A percentile compares a stretch with the other conserved stretches of the same genome.
phyloP scores from a whole-genome alignment of 2,329 filamentous ascomycete species.

The Aspergillus pseudoviridinutans region DNA sequence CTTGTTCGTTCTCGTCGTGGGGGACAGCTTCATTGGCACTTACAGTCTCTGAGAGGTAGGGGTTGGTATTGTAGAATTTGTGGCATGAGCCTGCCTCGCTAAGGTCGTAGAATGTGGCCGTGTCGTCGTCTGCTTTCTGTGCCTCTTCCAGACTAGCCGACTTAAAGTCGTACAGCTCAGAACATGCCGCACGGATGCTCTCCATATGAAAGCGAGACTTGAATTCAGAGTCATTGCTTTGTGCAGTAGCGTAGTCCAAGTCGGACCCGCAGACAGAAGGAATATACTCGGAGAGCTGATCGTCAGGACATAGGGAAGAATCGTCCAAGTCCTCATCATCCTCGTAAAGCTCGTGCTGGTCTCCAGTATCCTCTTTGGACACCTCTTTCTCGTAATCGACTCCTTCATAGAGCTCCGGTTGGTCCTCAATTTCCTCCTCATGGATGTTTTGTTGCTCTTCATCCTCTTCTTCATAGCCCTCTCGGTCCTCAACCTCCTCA shows the following conservation, averaged over 20 bases:
- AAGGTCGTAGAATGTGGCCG: constrained; percentile 8
- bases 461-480: neutral
- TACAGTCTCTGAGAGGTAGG: neutral
- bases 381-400: neutral
- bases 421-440: neutral
- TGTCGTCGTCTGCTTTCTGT: neutral
- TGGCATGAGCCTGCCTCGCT: neutral
- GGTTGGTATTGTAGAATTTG: neutral
- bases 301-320: neutral
- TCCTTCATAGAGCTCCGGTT: neutral
- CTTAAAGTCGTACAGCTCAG: neutral
- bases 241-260: constrained; percentile 5
- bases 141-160: neutral
- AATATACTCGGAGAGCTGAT: neutral
- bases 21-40: neutral
- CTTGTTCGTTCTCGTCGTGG: neutral
- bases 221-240: neutral
- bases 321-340: neutral
- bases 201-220: neutral
- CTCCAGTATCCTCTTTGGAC: neutral
- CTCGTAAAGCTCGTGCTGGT: neutral
- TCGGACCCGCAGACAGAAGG: neutral
- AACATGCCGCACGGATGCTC: neutral
- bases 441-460: neutral
- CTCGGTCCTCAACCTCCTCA: neutral